Evolutionary conservation across 441 rosid genomes (phyloP).

Genomic region (Pelargonium australe): DNA sequence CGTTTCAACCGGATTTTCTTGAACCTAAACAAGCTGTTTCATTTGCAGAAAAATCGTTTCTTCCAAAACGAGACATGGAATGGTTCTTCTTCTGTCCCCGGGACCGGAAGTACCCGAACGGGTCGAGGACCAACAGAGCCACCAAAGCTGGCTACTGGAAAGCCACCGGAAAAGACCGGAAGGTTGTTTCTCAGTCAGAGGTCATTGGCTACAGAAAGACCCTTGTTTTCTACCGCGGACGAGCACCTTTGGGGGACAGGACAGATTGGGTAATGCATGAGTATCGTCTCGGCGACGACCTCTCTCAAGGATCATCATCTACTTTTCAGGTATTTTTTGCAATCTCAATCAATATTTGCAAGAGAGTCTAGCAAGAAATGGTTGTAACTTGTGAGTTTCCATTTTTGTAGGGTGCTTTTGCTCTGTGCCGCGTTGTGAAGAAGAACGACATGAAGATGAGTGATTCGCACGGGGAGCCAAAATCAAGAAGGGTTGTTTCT

Average conservation of each 20-base stretch:
- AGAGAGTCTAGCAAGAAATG: not conserved
- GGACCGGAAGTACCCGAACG: conserved; percentile 28
- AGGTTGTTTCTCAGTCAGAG: conserved; percentile 49
- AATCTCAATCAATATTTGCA: too few species aligned
- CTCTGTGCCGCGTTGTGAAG: conserved; percentile 66
- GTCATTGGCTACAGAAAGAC: conserved; percentile 60
- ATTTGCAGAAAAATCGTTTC: conserved; percentile 66
- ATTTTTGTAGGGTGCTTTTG: conserved; percentile 53
- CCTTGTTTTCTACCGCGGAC: conserved; percentile 68
- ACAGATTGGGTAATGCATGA: conserved; percentile 82
- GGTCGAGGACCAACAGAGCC: conserved; percentile 26
- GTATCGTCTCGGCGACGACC: conserved; percentile 60
- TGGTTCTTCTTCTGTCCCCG: conserved; percentile 82
- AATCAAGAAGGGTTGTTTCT: conserved; percentile 24
- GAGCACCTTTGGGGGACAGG: conserved; percentile 72
- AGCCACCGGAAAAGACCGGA: conserved; percentile 82
- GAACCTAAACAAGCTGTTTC: not conserved
- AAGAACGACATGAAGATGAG: conserved; percentile 37
- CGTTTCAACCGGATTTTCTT: conserved; percentile 1
- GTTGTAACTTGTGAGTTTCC: not conserved
- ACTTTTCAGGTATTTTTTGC: conserved; percentile 38
- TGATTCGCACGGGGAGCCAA: conserved; percentile 30
- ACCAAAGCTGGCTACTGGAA: conserved; percentile 34
- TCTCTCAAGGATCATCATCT: conserved; percentile 34
- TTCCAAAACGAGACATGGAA: conserved; percentile 66